These are phyloP conservation scores for Zanthoxylum bungeanum DNA, from an alignment of 345 rosid species.

Conservation along the genomic window DNA sequence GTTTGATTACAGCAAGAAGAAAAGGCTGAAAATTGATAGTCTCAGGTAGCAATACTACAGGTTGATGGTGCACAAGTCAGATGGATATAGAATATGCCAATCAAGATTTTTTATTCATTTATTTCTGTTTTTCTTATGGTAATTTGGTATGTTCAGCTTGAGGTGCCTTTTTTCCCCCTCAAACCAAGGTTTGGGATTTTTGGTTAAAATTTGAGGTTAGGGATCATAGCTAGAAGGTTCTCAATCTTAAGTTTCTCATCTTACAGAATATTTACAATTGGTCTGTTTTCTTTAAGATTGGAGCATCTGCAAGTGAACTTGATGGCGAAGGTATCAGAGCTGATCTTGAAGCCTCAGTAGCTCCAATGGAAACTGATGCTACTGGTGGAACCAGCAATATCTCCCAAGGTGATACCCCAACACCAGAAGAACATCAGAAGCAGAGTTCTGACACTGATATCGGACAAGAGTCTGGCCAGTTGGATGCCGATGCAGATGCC, in stretches of 20 bases:
- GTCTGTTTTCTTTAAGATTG: conserved; percentile 24
- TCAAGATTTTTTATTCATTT: no score
- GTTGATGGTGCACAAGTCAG: neutral
- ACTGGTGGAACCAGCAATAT: conserved; percentile 23
- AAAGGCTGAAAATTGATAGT: neutral
- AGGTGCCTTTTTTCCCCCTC: neutral
- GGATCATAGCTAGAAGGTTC: neutral
- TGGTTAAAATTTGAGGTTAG: neutral
- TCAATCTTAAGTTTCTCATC: neutral
- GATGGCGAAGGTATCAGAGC: conserved; percentile 62
- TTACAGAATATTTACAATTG: neutral
- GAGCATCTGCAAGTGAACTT: conserved; percentile 55
- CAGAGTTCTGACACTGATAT: conserved; percentile 63
- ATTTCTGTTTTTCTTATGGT: neutral
- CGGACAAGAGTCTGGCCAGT: conserved; percentile 75
- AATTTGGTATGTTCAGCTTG: neutral
- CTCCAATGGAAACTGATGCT: conserved; percentile 63
- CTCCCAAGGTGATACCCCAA: conserved; percentile 48
- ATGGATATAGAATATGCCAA: neutral
- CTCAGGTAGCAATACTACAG: neutral
- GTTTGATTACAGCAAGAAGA: neutral
- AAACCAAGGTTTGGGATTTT: neutral
- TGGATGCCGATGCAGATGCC: conserved; percentile 62
- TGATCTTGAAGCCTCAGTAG: conserved; percentile 48
- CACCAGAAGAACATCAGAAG: conserved; percentile 77